Evolutionary conservation across 208 protist species (phyloP), one percentile per base, ranked within the genome.

Genomic region (Acanthamoeba healyi): DNA sequence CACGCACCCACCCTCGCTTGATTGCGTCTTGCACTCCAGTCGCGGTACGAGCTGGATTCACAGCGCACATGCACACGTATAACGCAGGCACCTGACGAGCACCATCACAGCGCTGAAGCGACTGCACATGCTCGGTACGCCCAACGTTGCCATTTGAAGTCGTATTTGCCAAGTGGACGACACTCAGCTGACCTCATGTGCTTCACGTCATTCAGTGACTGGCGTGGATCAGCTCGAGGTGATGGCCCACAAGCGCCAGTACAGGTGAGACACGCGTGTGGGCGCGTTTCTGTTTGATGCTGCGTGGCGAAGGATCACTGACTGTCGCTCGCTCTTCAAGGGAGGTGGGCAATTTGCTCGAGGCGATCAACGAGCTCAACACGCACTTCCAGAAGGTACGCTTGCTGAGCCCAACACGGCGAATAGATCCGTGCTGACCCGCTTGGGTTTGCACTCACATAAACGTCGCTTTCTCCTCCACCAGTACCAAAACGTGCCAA

Each of bases 321-420:
- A n/a, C 51, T 2, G 10, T 6, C 51, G 22, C 51, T 4, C 63
- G 10, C 26, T 36, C 3, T 36, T 4, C 6, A 29, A 87, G 84
- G 29, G 84, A 91, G 34, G 84, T 70, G 56, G 84, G 84, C 5
- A 95, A 94, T 22, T 32, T 92, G 34, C 94, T 95, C 2, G 58
- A 95, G 65, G 93, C 70, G 17, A 72, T 94, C 88, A 92, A 58
- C 29, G 70, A 93, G 15, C 32, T 94, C 26, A 54, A 63, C 42
- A 94, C 89, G 17, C 46, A 94, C 51, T 95, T 95, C 79, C 67
- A 77, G 19, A 77, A 77, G 58, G 58, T 67, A 34, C 19, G 15
- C 22, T n/a, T 9, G 5, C 29, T 67, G 29, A 34, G 9, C 22
- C 26, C 29, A 26, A 26, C 22, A 6, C 19, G 29, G 5, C 15